Evolutionary conservation across 176 grass and related monocot genomes (phyloP).

Genomic region (Triticum monococcum): DNA sequence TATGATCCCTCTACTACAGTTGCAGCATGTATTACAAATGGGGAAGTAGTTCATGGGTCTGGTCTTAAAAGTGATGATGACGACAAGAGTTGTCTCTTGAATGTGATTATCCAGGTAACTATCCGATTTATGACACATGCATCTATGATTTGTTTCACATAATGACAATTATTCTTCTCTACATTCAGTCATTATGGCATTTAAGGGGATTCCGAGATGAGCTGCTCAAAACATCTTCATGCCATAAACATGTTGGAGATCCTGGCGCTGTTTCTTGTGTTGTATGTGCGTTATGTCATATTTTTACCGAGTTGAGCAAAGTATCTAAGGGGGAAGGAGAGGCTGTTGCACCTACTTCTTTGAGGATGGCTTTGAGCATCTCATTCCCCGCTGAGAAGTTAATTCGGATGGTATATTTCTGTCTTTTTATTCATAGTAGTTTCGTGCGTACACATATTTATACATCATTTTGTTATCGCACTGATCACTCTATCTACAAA

Average conservation of each 20-base stretch:
- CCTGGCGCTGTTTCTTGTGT: conserved; percentile 83
- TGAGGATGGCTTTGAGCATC: conserved; percentile 88
- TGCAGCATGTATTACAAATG: conserved; percentile 33
- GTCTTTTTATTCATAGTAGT: conserved; percentile 8
- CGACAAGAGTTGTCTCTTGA: conserved; percentile 97
- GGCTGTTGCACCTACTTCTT: conserved; percentile 70
- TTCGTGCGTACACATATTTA: neutral
- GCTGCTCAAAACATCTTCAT: conserved; percentile 59
- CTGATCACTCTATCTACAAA: neutral
- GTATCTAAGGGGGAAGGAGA: conserved; percentile 59
- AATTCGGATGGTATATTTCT: conserved; percentile 74
- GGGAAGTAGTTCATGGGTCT: conserved; percentile 51
- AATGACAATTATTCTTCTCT: conserved; percentile 19
- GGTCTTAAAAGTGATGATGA: conserved; percentile 84
- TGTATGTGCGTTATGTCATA: conserved; percentile 80
- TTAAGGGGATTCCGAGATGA: conserved; percentile 70
- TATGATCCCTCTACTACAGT: conserved; percentile 33
- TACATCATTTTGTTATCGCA: neutral
- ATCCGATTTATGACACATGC: neutral
- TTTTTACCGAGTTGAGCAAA: conserved; percentile 73
- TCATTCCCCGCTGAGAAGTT: conserved; percentile 79
- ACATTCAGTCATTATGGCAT: conserved; percentile 84
- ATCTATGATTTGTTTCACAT: neutral
- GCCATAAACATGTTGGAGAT: conserved; percentile 72
- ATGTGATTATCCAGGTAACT: conserved; percentile 93